These are phyloP conservation scores for Penicillium coffeae DNA, from an alignment of 495 filamentous ascomycete species.

Conservation along the genomic window DNA sequence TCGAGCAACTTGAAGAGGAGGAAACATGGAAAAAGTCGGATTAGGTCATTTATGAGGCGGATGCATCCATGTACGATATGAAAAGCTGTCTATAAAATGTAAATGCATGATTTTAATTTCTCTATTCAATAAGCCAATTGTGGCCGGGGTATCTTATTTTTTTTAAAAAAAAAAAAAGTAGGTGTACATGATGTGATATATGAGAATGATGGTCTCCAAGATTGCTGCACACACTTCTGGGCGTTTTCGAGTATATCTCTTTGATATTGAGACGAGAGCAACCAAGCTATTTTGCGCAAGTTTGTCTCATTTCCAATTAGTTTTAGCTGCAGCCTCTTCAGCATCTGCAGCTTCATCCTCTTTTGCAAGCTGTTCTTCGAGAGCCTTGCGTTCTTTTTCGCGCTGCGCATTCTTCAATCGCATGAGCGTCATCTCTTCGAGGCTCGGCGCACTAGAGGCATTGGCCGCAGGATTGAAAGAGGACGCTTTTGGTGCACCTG, in stretches of 20 bases:
- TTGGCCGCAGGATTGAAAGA: conserved; percentile 27
- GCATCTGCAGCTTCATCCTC: conserved; percentile 52
- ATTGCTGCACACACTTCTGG: too few species aligned
- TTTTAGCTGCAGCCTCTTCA: conserved; percentile 28
- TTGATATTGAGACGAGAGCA: too few species aligned
- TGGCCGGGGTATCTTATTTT: conserved; percentile 12
- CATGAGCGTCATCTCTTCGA: conserved; percentile 60
- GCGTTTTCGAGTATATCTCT: too few species aligned
- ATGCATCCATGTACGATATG: conserved; percentile 25
- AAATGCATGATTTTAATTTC: conserved; percentile 3
- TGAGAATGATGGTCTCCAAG: too few species aligned
- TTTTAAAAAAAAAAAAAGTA: background rate
- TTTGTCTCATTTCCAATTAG: conserved; percentile 5
- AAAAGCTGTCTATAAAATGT: conserved; percentile 16
- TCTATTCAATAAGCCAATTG: conserved; percentile 4
- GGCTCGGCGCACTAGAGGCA: conserved; percentile 39
- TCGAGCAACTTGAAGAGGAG: conserved; percentile 42
- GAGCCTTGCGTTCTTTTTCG: conserved; percentile 51
- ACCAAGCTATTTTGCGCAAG: too few species aligned
- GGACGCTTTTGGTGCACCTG: conserved; percentile 26
- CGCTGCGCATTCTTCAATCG: conserved; percentile 55
- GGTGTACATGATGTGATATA: background rate
- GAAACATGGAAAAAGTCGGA: conserved; percentile 28
- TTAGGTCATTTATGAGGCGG: conserved; percentile 6
- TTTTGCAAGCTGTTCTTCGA: conserved; percentile 51